These are phyloP conservation scores for Cladosporium sp. DNA, from an alignment of 2,329 filamentous ascomycete genomes.

Conservation along the genomic window DNA sequence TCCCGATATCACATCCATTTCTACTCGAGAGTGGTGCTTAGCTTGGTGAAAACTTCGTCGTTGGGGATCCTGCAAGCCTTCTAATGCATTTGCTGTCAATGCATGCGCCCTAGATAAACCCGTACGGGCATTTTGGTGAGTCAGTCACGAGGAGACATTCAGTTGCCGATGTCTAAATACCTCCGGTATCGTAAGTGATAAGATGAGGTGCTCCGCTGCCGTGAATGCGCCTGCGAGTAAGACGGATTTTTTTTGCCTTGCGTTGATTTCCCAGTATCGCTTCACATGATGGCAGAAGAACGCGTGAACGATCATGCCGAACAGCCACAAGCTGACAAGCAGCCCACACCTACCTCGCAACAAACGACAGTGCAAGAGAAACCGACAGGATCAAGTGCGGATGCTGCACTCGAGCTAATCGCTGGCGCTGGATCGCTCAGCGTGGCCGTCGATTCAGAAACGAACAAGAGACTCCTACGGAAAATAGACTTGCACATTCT, in stretches of 20 bases:
- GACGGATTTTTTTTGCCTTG: background rate
- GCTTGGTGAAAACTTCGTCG: background rate
- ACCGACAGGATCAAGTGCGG: background rate
- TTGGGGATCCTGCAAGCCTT: background rate
- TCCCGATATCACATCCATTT: background rate
- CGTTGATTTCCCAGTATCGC: background rate
- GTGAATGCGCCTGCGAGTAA: background rate
- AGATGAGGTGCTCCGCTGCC: background rate
- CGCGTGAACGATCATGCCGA: background rate
- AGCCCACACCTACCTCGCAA: background rate
- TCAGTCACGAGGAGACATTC: background rate
- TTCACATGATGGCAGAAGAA: background rate
- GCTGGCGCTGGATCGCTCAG: background rate
- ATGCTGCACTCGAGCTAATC: background rate
- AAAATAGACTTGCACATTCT: background rate
- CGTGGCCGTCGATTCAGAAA: background rate
- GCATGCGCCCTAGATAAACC: background rate
- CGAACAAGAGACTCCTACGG: background rate
- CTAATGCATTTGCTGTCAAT: background rate
- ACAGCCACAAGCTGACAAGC: background rate
- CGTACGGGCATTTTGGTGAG: background rate
- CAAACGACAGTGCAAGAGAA: background rate
- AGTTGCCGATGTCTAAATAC: background rate
- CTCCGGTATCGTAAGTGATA: background rate
- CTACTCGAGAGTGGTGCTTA: background rate